Percentiles rank a stretch among this genome's conserved stretches.
phyloP scores from a whole-genome alignment of 495 filamentous ascomycete species.

The Lepraria neglecta region DNA sequence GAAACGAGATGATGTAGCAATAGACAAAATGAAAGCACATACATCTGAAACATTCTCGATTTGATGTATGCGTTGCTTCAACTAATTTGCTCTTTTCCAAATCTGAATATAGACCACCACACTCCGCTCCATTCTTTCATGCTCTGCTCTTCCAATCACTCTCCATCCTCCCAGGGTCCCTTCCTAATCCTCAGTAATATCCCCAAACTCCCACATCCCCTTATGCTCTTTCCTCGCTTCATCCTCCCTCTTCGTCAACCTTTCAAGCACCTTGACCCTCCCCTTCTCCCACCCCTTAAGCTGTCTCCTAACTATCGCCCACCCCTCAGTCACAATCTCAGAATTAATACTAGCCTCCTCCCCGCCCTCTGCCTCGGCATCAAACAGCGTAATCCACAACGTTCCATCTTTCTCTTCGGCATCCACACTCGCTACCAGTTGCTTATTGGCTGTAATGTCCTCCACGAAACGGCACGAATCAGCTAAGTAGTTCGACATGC shows the following conservation, averaged over 20 bases:
- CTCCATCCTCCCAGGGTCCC: not conserved
- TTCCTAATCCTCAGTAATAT: slow-evolving; percentile 75
- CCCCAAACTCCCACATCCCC: slow-evolving; percentile 98
- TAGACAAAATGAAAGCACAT: not conserved
- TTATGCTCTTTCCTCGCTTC: slow-evolving; percentile 68
- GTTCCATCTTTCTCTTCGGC: slow-evolving; percentile 66
- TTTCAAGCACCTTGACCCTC: slow-evolving; percentile 61
- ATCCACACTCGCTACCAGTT: slow-evolving; percentile 88
- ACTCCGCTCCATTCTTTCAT: no score
- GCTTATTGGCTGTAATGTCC: slow-evolving; percentile 56
- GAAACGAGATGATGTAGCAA: not conserved
- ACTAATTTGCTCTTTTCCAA: not conserved
- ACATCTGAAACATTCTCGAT: not conserved
- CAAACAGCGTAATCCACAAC: slow-evolving; percentile 78
- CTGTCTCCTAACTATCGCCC: slow-evolving; percentile 85
- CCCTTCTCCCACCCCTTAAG: slow-evolving; percentile 82
- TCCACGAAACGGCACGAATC: slow-evolving; percentile 69
- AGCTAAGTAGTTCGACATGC: slow-evolving; percentile 63
- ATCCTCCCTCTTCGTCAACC: slow-evolving; percentile 58
- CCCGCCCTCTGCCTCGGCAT: slow-evolving; percentile 52
- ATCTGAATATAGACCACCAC: not conserved
- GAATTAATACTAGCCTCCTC: slow-evolving; percentile 76
- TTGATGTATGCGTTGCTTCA: not conserved
- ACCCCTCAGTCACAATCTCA: slow-evolving; percentile 72
- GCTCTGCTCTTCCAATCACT: no score